phyloP scores from a whole-genome alignment of 2,329 filamentous ascomycete genomes.

The Dissoconium aciculare region DNA sequence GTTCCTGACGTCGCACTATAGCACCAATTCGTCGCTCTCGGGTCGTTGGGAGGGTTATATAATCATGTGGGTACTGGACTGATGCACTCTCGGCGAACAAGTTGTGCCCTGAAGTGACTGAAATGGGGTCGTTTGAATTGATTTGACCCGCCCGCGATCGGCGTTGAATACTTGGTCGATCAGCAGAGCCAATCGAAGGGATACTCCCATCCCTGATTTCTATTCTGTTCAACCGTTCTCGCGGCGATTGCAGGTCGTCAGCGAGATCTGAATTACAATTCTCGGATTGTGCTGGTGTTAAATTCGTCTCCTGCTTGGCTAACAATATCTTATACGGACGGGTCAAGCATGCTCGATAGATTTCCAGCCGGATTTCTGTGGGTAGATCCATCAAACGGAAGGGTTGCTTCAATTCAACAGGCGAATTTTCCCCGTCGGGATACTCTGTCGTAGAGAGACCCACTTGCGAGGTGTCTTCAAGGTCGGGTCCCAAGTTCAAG shows the following conservation, averaged over 20 bases:
- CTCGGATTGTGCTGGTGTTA: no score
- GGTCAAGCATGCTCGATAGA: conserved; percentile 28
- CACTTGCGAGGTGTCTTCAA: neutral
- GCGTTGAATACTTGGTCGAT: neutral
- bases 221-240: neutral
- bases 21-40: neutral
- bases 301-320: conserved; percentile 18
- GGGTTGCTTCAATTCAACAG: conserved; percentile 12
- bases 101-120: no score
- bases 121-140: no score
- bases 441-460: neutral
- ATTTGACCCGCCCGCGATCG: no score
- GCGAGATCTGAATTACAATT: no score
- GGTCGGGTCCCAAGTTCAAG: neutral
- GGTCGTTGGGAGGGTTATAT: neutral
- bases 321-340: conserved; percentile 21
- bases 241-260: no score
- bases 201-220: neutral
- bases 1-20: neutral
- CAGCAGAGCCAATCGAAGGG: neutral
- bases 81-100: neutral
- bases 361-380: conserved; percentile 32
- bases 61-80: neutral
- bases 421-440: neutral
- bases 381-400: conserved; percentile 31